Conservation (phyloP, 2,329 filamentous ascomycete species). For the Penicillium occitanis region DNA sequence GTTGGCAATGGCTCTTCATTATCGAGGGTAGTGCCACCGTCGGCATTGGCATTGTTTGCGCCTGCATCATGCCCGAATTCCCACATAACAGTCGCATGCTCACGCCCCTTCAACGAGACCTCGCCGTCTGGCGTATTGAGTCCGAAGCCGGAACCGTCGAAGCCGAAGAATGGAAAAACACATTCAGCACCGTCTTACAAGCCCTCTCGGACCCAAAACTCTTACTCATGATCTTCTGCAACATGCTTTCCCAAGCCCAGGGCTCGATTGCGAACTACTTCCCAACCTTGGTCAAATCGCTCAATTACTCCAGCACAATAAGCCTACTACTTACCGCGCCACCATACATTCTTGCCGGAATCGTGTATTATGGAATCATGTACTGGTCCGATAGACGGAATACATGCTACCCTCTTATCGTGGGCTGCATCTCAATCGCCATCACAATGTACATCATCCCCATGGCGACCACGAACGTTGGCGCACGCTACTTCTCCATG, state of each 20-base stretch:
- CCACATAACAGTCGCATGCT: constrained; percentile 44
- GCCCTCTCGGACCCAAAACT: constrained; percentile 45
- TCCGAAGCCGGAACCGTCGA: constrained; percentile 50
- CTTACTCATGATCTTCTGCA: constrained; percentile 53
- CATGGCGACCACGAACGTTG: constrained; percentile 49
- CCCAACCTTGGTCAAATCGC: constrained; percentile 24
- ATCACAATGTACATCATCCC: constrained; percentile 2
- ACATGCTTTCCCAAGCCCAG: constrained; percentile 52
- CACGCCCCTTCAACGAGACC: constrained; percentile 42
- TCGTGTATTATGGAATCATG: constrained; percentile 44
- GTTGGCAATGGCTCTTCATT: constrained; percentile 44
- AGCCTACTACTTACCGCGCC: constrained; percentile 50
- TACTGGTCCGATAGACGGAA: constrained; percentile 25
- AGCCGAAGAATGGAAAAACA: constrained; percentile 50
- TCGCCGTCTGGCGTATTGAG: constrained; percentile 48
- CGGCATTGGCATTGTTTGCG: constrained; percentile 36
- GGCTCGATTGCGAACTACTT: constrained; percentile 45
- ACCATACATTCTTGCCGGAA: constrained; percentile 46
- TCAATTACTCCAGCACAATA: constrained; percentile 50
- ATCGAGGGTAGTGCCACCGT: constrained; percentile 41
- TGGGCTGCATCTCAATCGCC: neutral
- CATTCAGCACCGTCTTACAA: constrained; percentile 41
- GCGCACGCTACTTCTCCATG: constrained; percentile 56
- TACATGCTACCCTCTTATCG: neutral
- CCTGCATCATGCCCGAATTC: constrained; percentile 40